phyloP scores from a whole-genome alignment of 2,329 filamentous ascomycete genomes.

The Sarocladium kiliense region DNA sequence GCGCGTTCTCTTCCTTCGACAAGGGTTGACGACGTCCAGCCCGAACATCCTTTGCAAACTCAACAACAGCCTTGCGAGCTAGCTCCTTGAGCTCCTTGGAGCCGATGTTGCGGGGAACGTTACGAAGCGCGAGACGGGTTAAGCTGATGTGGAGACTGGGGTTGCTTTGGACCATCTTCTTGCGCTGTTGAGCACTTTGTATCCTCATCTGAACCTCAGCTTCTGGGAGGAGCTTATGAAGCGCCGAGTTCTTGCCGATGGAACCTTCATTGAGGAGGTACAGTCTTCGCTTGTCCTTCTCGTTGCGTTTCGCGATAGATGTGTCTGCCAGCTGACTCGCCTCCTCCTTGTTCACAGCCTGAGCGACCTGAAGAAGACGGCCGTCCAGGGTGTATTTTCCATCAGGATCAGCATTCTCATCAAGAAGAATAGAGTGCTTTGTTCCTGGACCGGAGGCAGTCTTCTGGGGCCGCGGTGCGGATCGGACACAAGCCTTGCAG shows the following conservation, averaged over 20 bases:
- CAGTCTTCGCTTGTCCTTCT: constrained; percentile 85
- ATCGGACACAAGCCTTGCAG: constrained; percentile 68
- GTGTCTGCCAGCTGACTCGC: constrained; percentile 70
- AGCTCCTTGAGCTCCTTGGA: constrained; percentile 89
- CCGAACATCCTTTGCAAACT: constrained; percentile 88
- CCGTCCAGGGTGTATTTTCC: constrained; percentile 89
- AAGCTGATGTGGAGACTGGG: constrained; percentile 83
- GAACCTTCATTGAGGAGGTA: constrained; percentile 86
- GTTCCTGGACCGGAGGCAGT: constrained; percentile 44
- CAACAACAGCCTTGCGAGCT: constrained; percentile 86
- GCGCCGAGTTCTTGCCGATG: constrained; percentile 68
- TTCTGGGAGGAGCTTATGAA: constrained; percentile 71
- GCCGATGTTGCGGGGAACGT: constrained; percentile 76
- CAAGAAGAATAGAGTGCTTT: constrained; percentile 72
- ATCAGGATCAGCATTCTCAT: constrained; percentile 74
- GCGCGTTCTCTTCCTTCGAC: constrained; percentile 81
- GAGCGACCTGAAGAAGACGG: constrained; percentile 76
- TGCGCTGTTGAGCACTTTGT: constrained; percentile 78
- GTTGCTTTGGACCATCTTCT: constrained; percentile 86
- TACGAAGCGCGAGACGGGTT: constrained; percentile 85
- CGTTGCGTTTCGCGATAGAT: constrained; percentile 55
- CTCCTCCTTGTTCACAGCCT: constrained; percentile 79
- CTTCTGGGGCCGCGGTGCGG: constrained; percentile 55
- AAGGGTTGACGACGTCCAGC: constrained; percentile 68
- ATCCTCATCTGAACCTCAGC: constrained; percentile 85